These are phyloP conservation scores for Coleophoma cylindrospora DNA, from an alignment of 2,329 filamentous ascomycete genomes.

Conservation along the genomic window DNA sequence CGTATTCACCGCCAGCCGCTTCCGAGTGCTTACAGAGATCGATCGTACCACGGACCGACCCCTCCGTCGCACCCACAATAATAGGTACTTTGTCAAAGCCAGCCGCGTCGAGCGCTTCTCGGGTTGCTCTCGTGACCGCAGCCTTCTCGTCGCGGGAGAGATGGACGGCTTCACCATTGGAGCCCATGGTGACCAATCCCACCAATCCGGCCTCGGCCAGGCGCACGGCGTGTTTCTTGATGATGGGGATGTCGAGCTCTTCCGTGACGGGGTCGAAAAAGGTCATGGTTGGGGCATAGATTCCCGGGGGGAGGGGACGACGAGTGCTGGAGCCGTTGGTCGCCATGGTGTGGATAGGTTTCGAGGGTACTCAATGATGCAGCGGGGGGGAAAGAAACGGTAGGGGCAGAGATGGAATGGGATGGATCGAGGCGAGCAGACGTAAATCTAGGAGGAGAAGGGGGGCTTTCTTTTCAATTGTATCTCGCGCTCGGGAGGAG, in stretches of 20 bases:
- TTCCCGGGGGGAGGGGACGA: slow-evolving; percentile 68
- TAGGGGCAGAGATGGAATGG: neutral
- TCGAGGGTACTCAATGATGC: neutral
- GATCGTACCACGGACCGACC: slow-evolving; percentile 76
- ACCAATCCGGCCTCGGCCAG: slow-evolving; percentile 73
- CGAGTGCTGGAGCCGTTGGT: slow-evolving; percentile 31
- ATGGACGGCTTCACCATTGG: slow-evolving; percentile 86
- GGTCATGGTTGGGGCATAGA: slow-evolving; percentile 86
- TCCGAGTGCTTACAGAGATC: slow-evolving; percentile 64
- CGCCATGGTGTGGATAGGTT: neutral
- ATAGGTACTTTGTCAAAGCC: slow-evolving; percentile 74
- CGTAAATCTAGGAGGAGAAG: too few species aligned
- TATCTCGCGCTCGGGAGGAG: too few species aligned
- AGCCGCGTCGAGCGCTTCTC: slow-evolving; percentile 76
- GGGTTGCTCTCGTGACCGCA: slow-evolving; percentile 69
- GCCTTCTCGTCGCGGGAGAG: slow-evolving; percentile 73
- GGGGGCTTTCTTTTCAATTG: too few species aligned
- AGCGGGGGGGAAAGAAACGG: neutral
- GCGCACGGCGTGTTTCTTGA: slow-evolving; percentile 76
- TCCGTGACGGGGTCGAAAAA: slow-evolving; percentile 84
- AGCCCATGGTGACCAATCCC: slow-evolving; percentile 82
- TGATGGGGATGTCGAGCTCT: slow-evolving; percentile 73
- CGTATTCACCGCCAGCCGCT: slow-evolving; percentile 72
- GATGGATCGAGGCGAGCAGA: neutral
- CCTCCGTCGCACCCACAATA: slow-evolving; percentile 76